phyloP scores from a whole-genome alignment of 1,284 basidiomycete species.

The Cutaneotrichosporon curvatum region DNA sequence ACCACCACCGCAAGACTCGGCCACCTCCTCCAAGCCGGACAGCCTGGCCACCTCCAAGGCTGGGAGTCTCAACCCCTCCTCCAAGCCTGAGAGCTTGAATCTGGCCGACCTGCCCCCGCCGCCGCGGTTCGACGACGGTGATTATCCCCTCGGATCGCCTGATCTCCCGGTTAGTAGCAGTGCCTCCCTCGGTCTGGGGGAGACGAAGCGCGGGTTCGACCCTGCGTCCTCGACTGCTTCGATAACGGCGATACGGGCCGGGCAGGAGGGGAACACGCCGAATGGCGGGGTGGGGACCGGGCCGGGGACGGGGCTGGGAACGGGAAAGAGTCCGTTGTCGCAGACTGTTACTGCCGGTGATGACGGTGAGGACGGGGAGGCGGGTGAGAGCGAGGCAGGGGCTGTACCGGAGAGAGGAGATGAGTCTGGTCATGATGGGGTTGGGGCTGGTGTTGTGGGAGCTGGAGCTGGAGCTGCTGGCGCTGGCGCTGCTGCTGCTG shows the following conservation, averaged over 20 bases:
- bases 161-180: neutral
- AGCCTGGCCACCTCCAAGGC: neutral
- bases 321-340: neutral
- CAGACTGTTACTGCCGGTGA: neutral
- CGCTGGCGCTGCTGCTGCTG: neutral
- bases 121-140: neutral
- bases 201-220: conserved; percentile 25
- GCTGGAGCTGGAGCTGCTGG: neutral
- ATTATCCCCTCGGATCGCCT: neutral
- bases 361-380: neutral
- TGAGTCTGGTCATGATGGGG: neutral
- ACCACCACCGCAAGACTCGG: neutral
- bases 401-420: too few species aligned
- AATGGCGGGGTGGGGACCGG: neutral
- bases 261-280: conserved; percentile 25
- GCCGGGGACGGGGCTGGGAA: neutral
- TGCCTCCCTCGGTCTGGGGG: neutral
- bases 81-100: neutral
- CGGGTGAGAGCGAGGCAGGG: neutral
- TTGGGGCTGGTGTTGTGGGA: neutral
- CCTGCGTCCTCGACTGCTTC: conserved; percentile 28
- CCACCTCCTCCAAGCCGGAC: neutral
- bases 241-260: conserved; percentile 39
- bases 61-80: neutral
- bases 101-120: neutral